phyloP scores from a whole-genome alignment of 2,329 filamentous ascomycete species.

The Curvularia verruculosa region DNA sequence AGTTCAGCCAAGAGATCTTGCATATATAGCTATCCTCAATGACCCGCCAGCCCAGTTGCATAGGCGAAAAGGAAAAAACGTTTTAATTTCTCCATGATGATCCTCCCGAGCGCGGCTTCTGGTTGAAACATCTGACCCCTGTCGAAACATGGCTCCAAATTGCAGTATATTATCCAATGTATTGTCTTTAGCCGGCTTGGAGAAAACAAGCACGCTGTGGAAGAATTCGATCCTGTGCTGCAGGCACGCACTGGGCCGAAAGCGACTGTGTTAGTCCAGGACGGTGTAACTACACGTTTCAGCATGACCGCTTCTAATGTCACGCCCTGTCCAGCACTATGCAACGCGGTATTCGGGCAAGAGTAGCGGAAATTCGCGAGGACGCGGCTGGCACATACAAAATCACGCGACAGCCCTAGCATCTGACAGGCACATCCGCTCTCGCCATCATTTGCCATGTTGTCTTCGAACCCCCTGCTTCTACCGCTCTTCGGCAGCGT shows the following conservation, averaged over 20 bases:
- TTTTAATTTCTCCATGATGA: slow-evolving; percentile 15
- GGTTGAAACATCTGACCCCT: slow-evolving; percentile 20
- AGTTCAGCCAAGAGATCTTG: background rate
- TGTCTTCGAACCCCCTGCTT: slow-evolving; percentile 29
- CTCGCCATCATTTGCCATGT: slow-evolving; percentile 23
- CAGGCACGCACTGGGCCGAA: slow-evolving; percentile 10
- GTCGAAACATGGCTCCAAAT: slow-evolving; percentile 21
- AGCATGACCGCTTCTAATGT: slow-evolving; percentile 14
- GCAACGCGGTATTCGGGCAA: slow-evolving; percentile 16
- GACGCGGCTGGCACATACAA: slow-evolving; percentile 15
- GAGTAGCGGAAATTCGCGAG: slow-evolving; percentile 13
- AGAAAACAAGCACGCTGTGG: slow-evolving; percentile 7
- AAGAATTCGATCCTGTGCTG: slow-evolving; percentile 6
- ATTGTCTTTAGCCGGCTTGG: slow-evolving; percentile 20
- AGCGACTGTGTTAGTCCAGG: slow-evolving; percentile 12
- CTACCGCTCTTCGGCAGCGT: slow-evolving; percentile 34
- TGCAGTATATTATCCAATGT: slow-evolving; percentile 20
- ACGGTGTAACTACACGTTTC: slow-evolving; percentile 20
- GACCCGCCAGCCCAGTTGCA: background rate
- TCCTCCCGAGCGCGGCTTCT: slow-evolving; percentile 11
- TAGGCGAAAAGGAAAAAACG: slow-evolving; percentile 7
- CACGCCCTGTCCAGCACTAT: background rate
- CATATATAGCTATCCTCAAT: background rate
- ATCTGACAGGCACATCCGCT: background rate
- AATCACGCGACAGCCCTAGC: slow-evolving; percentile 6